Base-by-base conservation (phyloP, 306 rosid genomes). In the Lathyrus sativus region DNA sequence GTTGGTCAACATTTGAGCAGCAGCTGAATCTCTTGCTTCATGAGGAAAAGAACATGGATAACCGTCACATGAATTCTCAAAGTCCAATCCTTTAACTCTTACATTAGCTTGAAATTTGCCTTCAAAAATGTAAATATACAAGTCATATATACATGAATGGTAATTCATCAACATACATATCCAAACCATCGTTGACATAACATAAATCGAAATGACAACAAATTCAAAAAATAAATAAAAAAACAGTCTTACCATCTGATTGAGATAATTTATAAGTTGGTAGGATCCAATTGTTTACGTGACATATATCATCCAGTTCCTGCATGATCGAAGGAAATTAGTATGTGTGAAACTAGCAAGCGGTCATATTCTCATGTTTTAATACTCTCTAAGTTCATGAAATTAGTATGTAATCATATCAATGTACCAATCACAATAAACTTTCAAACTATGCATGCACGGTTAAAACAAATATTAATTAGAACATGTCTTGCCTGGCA, bases 51-150 rank as follows among this genome's bases (percentile, higher is more conserved):
- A 31, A 74, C 79, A 66, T 28, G 12, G 9, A 9, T 73, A 71
- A 22, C 92, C 81, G 11, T 44, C 74, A 26, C 68, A 56, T 8
- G 83, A 80, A 65, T 42, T 54, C 55, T 86, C 89, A 37, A 88
- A 91, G 75, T 86, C 82, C 17, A 57, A 18, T 76, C 96, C 95
- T 80, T 70, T 81, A 12, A 86, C 75, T 3, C 73, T 74, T 18
- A 85, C 85, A 59, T 44, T 56, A 55, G 91, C 91, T 82, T 57
- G 67, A 66, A 78, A 85, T 82, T 78, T 88, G 74, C 89, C 97
- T 91, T 81, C 74, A 74, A 78, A 60, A 35, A 35, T 35, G 2
- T 35, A 35, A 35, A 6, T 2, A 35, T 35, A 9, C 39, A 33
- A 33, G 8, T 33, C 38, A 33, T 5, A 33, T 33, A 33, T 6